Percentiles rank a stretch among this genome's conserved stretches.
These are phyloP conservation scores for Amylocarpus encephaloides DNA, from an alignment of 2,329 filamentous ascomycete species.

Conservation along the genomic window DNA sequence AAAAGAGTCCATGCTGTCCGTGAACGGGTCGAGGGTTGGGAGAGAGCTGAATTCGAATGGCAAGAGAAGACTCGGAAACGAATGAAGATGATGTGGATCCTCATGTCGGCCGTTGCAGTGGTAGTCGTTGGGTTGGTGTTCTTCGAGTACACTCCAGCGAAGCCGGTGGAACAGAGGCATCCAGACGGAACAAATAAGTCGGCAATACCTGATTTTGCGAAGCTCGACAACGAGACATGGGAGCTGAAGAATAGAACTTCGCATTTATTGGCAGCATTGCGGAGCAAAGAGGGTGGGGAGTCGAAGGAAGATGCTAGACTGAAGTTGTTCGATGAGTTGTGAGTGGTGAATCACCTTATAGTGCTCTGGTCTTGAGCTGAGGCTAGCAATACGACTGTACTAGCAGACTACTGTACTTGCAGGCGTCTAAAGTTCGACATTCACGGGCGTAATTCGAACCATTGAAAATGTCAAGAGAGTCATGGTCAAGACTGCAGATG, in stretches of 20 bases:
- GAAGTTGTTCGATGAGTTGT: slow-evolving; percentile 31
- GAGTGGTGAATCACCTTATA: slow-evolving; percentile 1
- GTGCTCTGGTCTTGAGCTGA: no score
- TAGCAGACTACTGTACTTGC: no score
- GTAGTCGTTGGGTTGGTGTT: slow-evolving; percentile 42
- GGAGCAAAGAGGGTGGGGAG: slow-evolving; percentile 10
- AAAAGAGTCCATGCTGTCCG: slow-evolving; percentile 58
- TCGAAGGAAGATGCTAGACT: slow-evolving; percentile 27
- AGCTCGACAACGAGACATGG: slow-evolving; percentile 16
- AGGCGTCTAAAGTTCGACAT: no score
- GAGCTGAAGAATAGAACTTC: slow-evolving; percentile 8
- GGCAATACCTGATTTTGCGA: slow-evolving; percentile 17
- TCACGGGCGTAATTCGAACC: no score
- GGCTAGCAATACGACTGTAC: no score
- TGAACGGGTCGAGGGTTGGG: slow-evolving; percentile 59
- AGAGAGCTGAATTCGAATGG: slow-evolving; percentile 59
- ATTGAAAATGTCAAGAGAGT: no score
- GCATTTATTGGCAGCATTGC: slow-evolving; percentile 11
- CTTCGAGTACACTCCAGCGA: slow-evolving; percentile 27
- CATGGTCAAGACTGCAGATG: no score
- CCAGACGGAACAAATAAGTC: slow-evolving; percentile 16
- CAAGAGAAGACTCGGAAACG: slow-evolving; percentile 60
- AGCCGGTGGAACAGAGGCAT: slow-evolving; percentile 4
- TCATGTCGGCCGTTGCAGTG: slow-evolving; percentile 41
- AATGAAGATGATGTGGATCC: slow-evolving; percentile 57